Evolutionary conservation across 208 protist genomes (phyloP).

Genomic region (Vickermania spadyakhi): DNA sequence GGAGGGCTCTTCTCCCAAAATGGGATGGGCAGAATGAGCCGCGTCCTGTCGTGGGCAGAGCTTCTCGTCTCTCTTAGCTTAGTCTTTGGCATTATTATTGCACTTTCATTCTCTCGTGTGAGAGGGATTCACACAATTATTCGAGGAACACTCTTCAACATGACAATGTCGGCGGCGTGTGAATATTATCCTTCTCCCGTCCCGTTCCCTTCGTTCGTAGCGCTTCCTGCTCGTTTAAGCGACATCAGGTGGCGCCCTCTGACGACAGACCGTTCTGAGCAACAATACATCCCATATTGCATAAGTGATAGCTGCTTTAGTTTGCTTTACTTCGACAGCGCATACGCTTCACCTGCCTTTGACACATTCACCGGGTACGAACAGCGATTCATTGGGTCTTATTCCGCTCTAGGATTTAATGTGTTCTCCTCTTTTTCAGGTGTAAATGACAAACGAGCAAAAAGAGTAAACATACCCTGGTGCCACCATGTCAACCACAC

Average conservation of each 20-base stretch:
- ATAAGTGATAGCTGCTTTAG: conserved; percentile 36
- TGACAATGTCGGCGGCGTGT: conserved; percentile 43
- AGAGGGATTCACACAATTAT: conserved; percentile 39
- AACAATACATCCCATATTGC: conserved; percentile 38
- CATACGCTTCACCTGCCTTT: conserved; percentile 53
- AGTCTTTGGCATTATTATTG: conserved; percentile 51
- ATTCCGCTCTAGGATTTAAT: conserved; percentile 45
- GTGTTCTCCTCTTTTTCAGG: background rate
- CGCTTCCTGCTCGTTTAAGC: conserved; percentile 44
- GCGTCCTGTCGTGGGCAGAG: conserved; percentile 62
- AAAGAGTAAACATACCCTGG: conserved; percentile 22
- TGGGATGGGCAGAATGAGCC: conserved; percentile 29
- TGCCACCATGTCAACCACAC: conserved; percentile 26
- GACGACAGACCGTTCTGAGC: conserved; percentile 31
- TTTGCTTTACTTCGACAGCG: conserved; percentile 63
- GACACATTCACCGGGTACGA: conserved; percentile 23
- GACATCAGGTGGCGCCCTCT: conserved; percentile 78
- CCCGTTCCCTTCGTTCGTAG: conserved; percentile 44
- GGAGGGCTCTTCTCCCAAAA: conserved; percentile 22
- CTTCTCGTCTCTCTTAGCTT: conserved; percentile 51
- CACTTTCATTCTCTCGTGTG: conserved; percentile 68
- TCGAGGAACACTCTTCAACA: conserved; percentile 41
- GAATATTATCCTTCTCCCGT: conserved; percentile 17
- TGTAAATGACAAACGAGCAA: background rate
- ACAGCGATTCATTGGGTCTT: conserved; percentile 30